Conservation (phyloP, 192 early-diverging fungal species). For the Gigaspora rosea region DNA sequence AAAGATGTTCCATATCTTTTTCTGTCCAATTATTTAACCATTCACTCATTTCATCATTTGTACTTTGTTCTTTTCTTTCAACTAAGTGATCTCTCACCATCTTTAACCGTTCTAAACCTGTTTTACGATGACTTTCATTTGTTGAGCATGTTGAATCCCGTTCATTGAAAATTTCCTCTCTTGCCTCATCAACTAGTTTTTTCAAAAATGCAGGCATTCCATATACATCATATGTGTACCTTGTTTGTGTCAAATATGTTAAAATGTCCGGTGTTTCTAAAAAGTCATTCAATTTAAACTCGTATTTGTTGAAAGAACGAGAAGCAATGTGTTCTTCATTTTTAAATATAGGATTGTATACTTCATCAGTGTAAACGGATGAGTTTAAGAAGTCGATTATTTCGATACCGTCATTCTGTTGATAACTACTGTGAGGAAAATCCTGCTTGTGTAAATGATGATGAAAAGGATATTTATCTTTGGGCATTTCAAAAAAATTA, state of each 20-base stretch:
- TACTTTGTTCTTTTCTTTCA: neutral
- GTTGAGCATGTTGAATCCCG: neutral
- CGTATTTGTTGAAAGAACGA: too few relatives aligned
- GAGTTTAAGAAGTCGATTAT: too few relatives aligned
- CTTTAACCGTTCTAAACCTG: constrained; percentile 36
- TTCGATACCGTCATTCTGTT: neutral
- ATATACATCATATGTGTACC: constrained; percentile 46
- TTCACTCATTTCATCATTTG: neutral
- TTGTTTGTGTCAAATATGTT: constrained; percentile 36
- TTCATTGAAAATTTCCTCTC: constrained; percentile 32
- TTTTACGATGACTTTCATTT: neutral
- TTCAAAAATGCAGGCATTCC: constrained; percentile 35
- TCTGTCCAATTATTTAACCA: neutral
- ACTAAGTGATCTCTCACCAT: constrained; percentile 41
- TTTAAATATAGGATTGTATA: too few relatives aligned
- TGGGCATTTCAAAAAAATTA: neutral
- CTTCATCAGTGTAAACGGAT: too few relatives aligned
- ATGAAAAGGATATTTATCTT: constrained; percentile 2
- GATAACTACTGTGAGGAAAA: neutral
- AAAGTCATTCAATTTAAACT: neutral
- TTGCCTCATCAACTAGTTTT: constrained; percentile 37
- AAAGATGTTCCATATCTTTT: neutral
- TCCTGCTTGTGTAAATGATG: neutral
- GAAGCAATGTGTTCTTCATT: too few relatives aligned
- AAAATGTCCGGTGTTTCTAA: constrained; percentile 44